Conservation (phyloP, 176 grass and related monocot species). For the Lolium perenne region DNA sequence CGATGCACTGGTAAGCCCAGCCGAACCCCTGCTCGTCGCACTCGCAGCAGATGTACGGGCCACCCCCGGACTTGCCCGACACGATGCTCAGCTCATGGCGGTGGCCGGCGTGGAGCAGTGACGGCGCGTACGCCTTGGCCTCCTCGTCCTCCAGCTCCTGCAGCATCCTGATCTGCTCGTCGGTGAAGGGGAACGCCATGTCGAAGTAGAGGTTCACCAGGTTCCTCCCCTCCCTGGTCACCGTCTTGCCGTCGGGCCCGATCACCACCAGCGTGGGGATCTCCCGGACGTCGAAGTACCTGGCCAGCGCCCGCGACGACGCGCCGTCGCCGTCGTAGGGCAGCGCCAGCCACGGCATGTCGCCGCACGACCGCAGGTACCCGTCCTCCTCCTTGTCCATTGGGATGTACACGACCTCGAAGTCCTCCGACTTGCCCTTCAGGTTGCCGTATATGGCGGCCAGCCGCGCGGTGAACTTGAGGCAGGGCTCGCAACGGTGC, state of each 20-base stretch:
- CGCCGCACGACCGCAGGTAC: constrained; percentile 47
- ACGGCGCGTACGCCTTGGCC: constrained; percentile 58
- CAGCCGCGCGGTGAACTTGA: constrained; percentile 67
- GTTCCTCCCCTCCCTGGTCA: constrained; percentile 69
- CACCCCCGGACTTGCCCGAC: constrained; percentile 59
- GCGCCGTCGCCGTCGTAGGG: constrained; percentile 46
- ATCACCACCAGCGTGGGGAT: constrained; percentile 70
- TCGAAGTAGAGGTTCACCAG: constrained; percentile 78
- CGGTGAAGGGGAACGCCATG: constrained; percentile 75
- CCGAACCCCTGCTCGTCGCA: constrained; percentile 74
- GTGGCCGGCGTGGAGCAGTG: constrained; percentile 53
- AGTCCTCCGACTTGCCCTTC: constrained; percentile 45
- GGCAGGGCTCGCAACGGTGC: constrained; percentile 50
- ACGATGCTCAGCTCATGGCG: constrained; percentile 63
- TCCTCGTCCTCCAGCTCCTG: constrained; percentile 59
- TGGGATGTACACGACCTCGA: constrained; percentile 69
- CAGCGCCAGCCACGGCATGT: constrained; percentile 71
- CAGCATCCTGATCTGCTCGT: constrained; percentile 52
- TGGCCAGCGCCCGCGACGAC: constrained; percentile 54
- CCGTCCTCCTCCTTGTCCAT: constrained; percentile 72
- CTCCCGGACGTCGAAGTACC: constrained; percentile 69
- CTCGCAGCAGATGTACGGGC: constrained; percentile 70
- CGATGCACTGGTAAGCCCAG: constrained; percentile 79
- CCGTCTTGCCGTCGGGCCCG: constrained; percentile 74
- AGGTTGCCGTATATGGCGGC: constrained; percentile 54